Evolutionary conservation across 331 rosid species (phyloP), one percentile per base, ranked within the genome.

Genomic region (Quercus tomentella): DNA sequence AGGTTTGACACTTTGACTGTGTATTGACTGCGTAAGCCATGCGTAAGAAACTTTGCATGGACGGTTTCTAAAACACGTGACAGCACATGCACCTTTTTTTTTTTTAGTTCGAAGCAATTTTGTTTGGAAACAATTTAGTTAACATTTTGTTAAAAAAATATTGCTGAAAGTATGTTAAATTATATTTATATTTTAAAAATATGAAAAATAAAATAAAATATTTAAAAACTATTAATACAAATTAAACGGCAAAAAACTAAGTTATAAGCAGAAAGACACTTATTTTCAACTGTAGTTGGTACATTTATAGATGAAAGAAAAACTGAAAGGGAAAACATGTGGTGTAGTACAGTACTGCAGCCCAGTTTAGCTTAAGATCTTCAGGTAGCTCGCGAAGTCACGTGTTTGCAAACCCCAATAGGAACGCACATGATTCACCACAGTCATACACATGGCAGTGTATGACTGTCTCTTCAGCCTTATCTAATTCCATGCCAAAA

Each of bases 371-470:
- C 5, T 49, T 49, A 49, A 49, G 55, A 14, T 49, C 55, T 49
- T 49, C 63, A 18, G 63, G 8, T 57, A 2, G 14, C 18, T 49
- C 55, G 55, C 73, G 85, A 70, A 55, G 79, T 75, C 87, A 83
- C 84, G 84, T 79, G 81, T 70, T 54, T 43, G 56, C 54, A 56
- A 81, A 16, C 67, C 63, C 37, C 25, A 22, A 23, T 2, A 4
- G 21, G 51, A 71, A 43, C 41, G 52, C 28, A 9, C 17, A 33
- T 4, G 72, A 20, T 67, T 33, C 16, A 67, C 51, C 17, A 17
- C 23, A 63, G 33, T 60, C 25, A 12, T 25, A 49, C 55, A 49
- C 55, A 4, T 49, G 16, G 55, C 5, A 49, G 55, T 49, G 14
- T 49, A 3, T 56, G 26, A 23, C 23, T 61, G 26, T 17, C 33